These are phyloP conservation scores for Globisporangium cystogenes DNA, from an alignment of 352 stramenopile species.

Conservation along the genomic window DNA sequence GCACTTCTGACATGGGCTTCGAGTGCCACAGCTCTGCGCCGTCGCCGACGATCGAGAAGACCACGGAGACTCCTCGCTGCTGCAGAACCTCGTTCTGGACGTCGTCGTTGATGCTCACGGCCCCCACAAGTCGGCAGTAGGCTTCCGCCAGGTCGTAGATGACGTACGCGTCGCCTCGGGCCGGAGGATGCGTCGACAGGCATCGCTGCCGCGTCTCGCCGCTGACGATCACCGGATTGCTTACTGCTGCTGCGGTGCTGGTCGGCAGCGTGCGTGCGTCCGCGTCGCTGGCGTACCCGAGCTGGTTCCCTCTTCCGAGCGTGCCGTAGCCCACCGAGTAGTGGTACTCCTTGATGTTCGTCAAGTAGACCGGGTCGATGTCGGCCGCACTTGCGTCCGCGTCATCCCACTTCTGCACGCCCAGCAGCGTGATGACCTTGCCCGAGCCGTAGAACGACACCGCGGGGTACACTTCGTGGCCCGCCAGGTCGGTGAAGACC, in stretches of 20 bases:
- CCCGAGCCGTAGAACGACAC: constrained; percentile 88
- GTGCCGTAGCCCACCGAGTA: constrained; percentile 75
- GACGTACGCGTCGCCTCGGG: constrained; percentile 65
- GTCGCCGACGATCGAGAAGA: constrained; percentile 74
- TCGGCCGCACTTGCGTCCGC: constrained; percentile 16
- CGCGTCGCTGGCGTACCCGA: constrained; percentile 69
- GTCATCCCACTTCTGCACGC: constrained; percentile 79
- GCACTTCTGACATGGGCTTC: constrained; percentile 35
- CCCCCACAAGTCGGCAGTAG: constrained; percentile 47
- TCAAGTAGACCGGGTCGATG: constrained; percentile 63
- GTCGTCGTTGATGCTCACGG: constrained; percentile 76
- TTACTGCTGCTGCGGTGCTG: constrained; percentile 10
- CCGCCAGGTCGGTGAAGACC: constrained; percentile 77
- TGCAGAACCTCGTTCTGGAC: constrained; percentile 49
- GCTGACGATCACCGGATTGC: constrained; percentile 42
- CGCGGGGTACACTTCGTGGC: constrained; percentile 81
- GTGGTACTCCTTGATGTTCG: constrained; percentile 74
- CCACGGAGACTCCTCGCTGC: constrained; percentile 42
- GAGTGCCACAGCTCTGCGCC: constrained; percentile 71
- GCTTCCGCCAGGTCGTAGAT: constrained; percentile 74
- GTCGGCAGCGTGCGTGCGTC: constrained; percentile 13
- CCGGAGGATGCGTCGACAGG: constrained; percentile 74
- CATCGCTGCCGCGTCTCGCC: constrained; percentile 66
- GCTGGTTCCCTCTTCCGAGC: constrained; percentile 63
- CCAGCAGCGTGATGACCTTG: constrained; percentile 79